Base-by-base conservation (phyloP, 805 yeast genomes). In the Starmerella sp. region DNA sequence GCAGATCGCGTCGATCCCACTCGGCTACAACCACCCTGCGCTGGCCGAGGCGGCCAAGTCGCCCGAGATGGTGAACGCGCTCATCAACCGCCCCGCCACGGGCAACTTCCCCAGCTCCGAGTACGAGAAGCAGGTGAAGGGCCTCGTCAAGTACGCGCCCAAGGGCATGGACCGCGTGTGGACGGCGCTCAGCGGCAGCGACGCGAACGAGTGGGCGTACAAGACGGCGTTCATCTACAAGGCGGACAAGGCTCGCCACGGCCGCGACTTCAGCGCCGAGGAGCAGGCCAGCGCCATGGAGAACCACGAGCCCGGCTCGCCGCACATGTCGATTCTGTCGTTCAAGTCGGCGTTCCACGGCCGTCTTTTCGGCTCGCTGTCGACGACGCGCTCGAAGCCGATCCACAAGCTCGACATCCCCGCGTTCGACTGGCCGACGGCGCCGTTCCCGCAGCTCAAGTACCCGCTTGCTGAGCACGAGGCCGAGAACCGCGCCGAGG, bases 361-460 rank as follows among this genome's bases (percentile, higher is more conserved):
- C 61, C 82, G 97, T 72, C 73, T 89, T 60, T 88, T 90, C 73
- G 97, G 96, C 29, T 79, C 95, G 54, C 89, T 86, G 45, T 85
- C 96, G 6, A 81, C 87, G 61, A 90, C 97, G 41, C 81, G 95
- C 69, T 88, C 96, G 55, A 91, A 88, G 76, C 96, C 97, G 62
- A 79, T 91, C 64, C 97, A 90, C 77, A 90, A 91, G 75, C 75
- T 90, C 70, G 77, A 74, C 56, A 67, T 91, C 73, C 97, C 97
- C 58, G 82, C 95, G 6, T 90, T 90, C 75, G 80, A 86, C 67
- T 90, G 97, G 97, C 97, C 97, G 67, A 89, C 86, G 70, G 96
- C 96, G 54, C 88, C 87, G 60, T 90, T 83, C 75, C 97, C 97
- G 60, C 64, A 77, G 51, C 82, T 87, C 71, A 74, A 82, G 70